These are phyloP conservation scores for Gelatoporia subvermispora DNA, from an alignment of 768 basidiomycete species.

Conservation along the genomic window DNA sequence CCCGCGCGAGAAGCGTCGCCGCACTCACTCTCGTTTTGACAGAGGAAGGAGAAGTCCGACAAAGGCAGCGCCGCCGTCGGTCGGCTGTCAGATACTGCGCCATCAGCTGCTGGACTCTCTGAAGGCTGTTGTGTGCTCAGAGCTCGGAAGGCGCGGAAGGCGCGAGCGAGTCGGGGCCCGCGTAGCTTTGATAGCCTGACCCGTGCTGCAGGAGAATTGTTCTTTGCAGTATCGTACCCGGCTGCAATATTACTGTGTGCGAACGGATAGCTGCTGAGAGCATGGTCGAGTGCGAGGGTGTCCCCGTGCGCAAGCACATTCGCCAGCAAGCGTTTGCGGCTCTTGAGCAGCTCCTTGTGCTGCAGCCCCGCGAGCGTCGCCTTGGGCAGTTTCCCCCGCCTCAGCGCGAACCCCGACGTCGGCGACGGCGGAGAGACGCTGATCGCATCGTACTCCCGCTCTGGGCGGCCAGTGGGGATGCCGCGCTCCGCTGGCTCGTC, in stretches of 20 bases:
- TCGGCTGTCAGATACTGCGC: constrained; percentile 20
- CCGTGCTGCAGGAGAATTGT: constrained; percentile 23
- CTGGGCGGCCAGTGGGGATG: constrained; percentile 21
- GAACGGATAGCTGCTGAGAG: constrained; percentile 44
- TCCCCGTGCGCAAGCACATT: constrained; percentile 69
- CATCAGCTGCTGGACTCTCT: constrained; percentile 32
- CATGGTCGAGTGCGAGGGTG: constrained; percentile 73
- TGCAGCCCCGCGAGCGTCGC: constrained; percentile 66
- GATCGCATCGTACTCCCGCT: constrained; percentile 18
- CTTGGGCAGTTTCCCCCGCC: constrained; percentile 46
- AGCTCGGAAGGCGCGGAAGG: constrained; percentile 26
- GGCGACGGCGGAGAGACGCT: neutral
- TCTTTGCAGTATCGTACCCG: constrained; percentile 21
- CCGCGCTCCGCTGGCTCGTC: constrained; percentile 34
- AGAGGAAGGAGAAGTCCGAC: constrained; percentile 55
- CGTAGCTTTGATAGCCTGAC: constrained; percentile 54
- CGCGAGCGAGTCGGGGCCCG: constrained; percentile 47
- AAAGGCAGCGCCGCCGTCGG: constrained; percentile 39
- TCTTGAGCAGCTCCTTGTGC: constrained; percentile 70
- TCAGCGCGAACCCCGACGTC: constrained; percentile 3
- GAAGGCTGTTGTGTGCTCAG: too few species aligned
- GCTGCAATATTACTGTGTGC: constrained; percentile 35
- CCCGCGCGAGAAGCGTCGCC: constrained; percentile 19
- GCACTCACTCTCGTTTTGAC: constrained; percentile 68
- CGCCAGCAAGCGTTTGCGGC: constrained; percentile 64